These are phyloP conservation scores for Trichoderma asperellum DNA, from an alignment of 2,329 filamentous ascomycete genomes.

Conservation along the genomic window DNA sequence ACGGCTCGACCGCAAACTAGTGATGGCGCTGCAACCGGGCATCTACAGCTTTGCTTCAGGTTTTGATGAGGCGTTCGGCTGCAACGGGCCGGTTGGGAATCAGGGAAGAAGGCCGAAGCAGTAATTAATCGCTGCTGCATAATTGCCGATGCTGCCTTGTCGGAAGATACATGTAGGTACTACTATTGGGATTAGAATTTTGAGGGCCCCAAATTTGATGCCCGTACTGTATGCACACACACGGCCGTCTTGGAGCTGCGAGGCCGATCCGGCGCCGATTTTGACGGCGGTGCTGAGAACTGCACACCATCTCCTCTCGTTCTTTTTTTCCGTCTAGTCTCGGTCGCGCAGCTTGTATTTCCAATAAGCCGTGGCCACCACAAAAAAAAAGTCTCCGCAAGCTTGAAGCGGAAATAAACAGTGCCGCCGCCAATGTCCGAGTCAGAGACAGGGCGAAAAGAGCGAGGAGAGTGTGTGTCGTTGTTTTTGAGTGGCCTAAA, in stretches of 20 bases:
- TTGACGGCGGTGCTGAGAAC: neutral
- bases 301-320: neutral
- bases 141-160: neutral
- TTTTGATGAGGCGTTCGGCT: neutral
- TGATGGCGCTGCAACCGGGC: neutral
- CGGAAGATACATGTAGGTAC: neutral
- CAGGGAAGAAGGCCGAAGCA: neutral
- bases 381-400: neutral
- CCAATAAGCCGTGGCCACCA: neutral
- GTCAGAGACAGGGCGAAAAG: neutral
- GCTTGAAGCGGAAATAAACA: neutral
- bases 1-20: slow-evolving; percentile 17
- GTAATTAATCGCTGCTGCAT: neutral
- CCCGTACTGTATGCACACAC: neutral
- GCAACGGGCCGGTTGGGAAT: neutral
- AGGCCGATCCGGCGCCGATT: slow-evolving; percentile 17
- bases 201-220: neutral
- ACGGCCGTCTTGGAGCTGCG: neutral
- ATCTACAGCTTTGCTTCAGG: neutral
- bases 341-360: neutral
- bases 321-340: neutral
- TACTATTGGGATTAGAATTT: neutral
- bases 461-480: neutral
- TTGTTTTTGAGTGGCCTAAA: neutral
- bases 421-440: neutral